Percentiles rank a stretch among this genome's conserved stretches.
phyloP scores from a whole-genome alignment of 192 early-diverging fungal species.

The Diversispora eburnea region DNA sequence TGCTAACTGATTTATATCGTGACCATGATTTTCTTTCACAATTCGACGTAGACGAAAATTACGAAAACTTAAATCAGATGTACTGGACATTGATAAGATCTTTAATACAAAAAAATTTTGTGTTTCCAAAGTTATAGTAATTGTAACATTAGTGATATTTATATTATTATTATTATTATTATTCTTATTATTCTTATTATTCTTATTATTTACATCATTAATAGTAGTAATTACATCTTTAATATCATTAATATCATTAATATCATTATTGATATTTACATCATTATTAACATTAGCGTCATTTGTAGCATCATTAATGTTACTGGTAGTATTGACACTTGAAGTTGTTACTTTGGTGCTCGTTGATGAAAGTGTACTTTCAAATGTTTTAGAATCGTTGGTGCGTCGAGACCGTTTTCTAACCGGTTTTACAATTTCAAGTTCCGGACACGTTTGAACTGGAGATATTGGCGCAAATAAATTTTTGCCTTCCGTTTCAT shows the following conservation, averaged over 20 bases:
- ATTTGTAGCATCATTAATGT: too few relatives aligned
- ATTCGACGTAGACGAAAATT: conserved; percentile 81
- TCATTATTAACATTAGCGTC: neutral
- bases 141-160: neutral
- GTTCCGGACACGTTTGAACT: neutral
- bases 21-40: conserved; percentile 86
- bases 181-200: neutral
- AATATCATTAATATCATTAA: neutral
- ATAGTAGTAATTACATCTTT: neutral
- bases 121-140: neutral
- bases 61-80: conserved; percentile 56
- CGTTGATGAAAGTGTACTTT: too few relatives aligned
- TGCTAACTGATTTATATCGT: conserved; percentile 66
- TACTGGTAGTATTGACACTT: too few relatives aligned
- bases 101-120: neutral
- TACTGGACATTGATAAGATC: neutral
- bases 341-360: too few relatives aligned
- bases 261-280: neutral
- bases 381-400: neutral
- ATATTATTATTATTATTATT: neutral
- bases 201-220: too few relatives aligned
- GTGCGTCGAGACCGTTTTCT: neutral
- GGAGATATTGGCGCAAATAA: neutral
- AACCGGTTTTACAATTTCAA: neutral
- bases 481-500: neutral